phyloP scores from a whole-genome alignment of 2,329 filamentous ascomycete species.

The Grosmannia clavigera region DNA sequence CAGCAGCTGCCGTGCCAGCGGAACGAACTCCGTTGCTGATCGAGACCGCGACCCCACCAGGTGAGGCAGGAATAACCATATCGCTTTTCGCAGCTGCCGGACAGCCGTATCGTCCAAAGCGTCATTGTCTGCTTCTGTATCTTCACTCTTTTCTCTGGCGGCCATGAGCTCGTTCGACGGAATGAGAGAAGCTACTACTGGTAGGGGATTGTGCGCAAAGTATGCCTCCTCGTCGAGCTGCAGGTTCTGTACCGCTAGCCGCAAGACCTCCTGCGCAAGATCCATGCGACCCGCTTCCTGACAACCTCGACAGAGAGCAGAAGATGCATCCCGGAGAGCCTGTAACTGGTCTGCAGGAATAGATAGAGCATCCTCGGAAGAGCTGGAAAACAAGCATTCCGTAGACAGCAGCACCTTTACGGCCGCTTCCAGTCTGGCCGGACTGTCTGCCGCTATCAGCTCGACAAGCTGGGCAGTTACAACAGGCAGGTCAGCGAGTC shows the following conservation, averaged over 20 bases:
- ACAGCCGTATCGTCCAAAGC: neutral
- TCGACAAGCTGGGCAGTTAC: neutral
- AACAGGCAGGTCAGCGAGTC: neutral
- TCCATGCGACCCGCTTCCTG: constrained; percentile 19
- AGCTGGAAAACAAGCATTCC: neutral
- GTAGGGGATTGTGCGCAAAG: constrained; percentile 22
- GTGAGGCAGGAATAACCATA: constrained; percentile 6
- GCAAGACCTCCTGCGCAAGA: constrained; percentile 21
- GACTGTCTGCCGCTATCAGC: neutral
- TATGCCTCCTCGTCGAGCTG: constrained; percentile 22
- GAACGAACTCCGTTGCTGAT: constrained; percentile 5
- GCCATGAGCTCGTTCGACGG: neutral
- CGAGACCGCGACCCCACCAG: neutral
- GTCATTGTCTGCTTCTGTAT: neutral
- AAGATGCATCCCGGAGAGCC: constrained; percentile 14
- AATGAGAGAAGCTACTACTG: constrained; percentile 19
- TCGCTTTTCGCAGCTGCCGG: constrained; percentile 2
- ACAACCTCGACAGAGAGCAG: constrained; percentile 21
- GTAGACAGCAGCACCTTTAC: neutral
- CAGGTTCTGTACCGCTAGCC: constrained; percentile 14
- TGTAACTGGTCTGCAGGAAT: neutral
- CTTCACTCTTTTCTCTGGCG: no score
- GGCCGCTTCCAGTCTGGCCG: neutral
- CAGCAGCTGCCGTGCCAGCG: constrained; percentile 18
- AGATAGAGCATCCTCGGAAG: neutral